These are phyloP conservation scores for Penicillium freii DNA, from an alignment of 2,329 filamentous ascomycete species.

Conservation along the genomic window DNA sequence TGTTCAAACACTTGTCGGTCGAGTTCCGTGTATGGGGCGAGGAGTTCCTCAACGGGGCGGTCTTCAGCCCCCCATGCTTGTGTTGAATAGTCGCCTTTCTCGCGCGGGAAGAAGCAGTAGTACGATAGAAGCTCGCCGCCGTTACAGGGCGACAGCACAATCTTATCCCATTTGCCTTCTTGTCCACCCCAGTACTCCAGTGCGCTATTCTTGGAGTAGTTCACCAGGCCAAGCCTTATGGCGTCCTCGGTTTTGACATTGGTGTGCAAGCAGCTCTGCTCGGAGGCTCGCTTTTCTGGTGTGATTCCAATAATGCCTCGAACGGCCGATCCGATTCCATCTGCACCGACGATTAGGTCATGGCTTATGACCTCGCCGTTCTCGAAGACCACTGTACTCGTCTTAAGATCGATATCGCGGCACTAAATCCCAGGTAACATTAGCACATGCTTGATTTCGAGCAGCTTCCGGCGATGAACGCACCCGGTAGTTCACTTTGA, in stretches of 20 bases:
- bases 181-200: constrained; percentile 69
- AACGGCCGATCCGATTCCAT: constrained; percentile 66
- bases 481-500: constrained; percentile 57
- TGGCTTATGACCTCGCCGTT: constrained; percentile 53
- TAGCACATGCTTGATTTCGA: not conserved
- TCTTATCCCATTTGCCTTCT: constrained; percentile 64
- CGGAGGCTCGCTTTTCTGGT: constrained; percentile 59
- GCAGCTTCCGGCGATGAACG: not conserved
- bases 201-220: constrained; percentile 60
- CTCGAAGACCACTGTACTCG: constrained; percentile 52
- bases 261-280: constrained; percentile 62
- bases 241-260: constrained; percentile 64
- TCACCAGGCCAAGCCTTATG: constrained; percentile 58
- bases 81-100: constrained; percentile 58
- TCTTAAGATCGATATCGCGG: constrained; percentile 53
- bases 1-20: constrained; percentile 59
- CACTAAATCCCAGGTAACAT: constrained; percentile 31
- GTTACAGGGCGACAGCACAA: constrained; percentile 68
- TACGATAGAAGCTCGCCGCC: constrained; percentile 64
- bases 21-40: constrained; percentile 60
- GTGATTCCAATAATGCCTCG: constrained; percentile 62
- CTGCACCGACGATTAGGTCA: constrained; percentile 63
- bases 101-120: constrained; percentile 67
- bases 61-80: constrained; percentile 59
- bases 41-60: constrained; percentile 56